phyloP scores from a whole-genome alignment of 352 stramenopile species.

The Pythium monospermum region DNA sequence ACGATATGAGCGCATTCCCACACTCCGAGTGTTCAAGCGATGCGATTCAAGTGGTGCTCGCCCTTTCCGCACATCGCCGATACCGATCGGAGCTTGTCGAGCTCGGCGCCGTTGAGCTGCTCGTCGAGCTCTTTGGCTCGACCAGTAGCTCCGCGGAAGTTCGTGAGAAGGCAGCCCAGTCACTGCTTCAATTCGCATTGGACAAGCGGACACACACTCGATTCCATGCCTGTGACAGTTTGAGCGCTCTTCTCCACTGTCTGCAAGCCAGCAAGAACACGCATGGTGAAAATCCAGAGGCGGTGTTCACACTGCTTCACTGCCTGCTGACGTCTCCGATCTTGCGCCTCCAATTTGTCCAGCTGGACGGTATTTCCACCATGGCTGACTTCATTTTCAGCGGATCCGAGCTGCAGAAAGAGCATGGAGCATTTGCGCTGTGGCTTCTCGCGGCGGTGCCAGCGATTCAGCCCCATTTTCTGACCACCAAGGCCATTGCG shows the following conservation, averaged over 20 bases:
- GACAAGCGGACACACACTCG: constrained; percentile 1
- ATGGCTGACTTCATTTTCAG: constrained; percentile 1
- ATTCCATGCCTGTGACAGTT: not conserved
- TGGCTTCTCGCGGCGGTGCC: constrained; percentile 14
- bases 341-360: constrained; percentile 2
- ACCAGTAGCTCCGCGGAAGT: not conserved
- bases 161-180: not conserved
- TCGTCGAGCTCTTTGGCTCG: not conserved
- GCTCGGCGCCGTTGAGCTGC: constrained; percentile 5
- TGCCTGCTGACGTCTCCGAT: constrained; percentile 3
- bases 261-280: not conserved
- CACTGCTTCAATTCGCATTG: constrained; percentile 1
- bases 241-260: not conserved
- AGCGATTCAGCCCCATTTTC: not conserved
- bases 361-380: constrained; percentile 1
- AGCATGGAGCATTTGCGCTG: constrained; percentile 12
- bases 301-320: constrained; percentile 6
- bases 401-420: not conserved
- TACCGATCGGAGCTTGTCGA: constrained; percentile 8
- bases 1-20: not conserved
- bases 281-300: not conserved
- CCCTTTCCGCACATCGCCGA: not conserved
- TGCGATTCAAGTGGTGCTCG: not conserved
- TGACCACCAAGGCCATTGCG: constrained; percentile 5
- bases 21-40: not conserved